Conservation (phyloP, 2,329 filamentous ascomycete species). For the Aspergillus hiratsukae region DNA sequence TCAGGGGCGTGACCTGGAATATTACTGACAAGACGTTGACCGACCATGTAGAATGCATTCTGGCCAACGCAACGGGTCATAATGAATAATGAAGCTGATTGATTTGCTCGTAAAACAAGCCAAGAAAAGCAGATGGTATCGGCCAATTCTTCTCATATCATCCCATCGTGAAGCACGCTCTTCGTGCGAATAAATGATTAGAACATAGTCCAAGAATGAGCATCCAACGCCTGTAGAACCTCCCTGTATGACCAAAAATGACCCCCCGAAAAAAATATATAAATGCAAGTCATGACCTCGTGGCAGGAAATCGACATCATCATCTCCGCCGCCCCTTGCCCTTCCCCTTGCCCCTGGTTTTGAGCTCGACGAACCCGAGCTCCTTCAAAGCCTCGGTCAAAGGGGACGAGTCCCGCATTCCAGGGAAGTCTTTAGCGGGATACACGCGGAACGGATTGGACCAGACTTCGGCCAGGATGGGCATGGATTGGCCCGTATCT, state of each 20-base stretch:
- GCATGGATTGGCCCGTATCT: conserved; percentile 33
- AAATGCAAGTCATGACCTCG: background rate
- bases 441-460: conserved; percentile 41
- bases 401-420: conserved; percentile 38
- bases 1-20: background rate
- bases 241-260: background rate
- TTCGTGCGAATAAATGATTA: background rate
- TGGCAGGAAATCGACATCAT: background rate
- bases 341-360: conserved; percentile 35
- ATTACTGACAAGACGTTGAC: background rate
- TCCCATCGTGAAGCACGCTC: background rate
- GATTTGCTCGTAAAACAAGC: background rate
- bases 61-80: background rate
- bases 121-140: background rate
- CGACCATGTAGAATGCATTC: background rate
- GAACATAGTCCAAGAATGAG: background rate
- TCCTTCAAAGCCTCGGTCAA: conserved; percentile 37
- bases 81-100: background rate
- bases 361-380: conserved; percentile 39
- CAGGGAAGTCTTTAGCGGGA: conserved; percentile 42
- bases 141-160: background rate
- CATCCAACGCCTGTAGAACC: background rate
- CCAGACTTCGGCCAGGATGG: conserved; percentile 37
- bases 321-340: conserved; percentile 29
- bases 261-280: background rate